Evolutionary conservation across 495 filamentous ascomycete species (phyloP).

Genomic region (Podospora pseudopauciseta): DNA sequence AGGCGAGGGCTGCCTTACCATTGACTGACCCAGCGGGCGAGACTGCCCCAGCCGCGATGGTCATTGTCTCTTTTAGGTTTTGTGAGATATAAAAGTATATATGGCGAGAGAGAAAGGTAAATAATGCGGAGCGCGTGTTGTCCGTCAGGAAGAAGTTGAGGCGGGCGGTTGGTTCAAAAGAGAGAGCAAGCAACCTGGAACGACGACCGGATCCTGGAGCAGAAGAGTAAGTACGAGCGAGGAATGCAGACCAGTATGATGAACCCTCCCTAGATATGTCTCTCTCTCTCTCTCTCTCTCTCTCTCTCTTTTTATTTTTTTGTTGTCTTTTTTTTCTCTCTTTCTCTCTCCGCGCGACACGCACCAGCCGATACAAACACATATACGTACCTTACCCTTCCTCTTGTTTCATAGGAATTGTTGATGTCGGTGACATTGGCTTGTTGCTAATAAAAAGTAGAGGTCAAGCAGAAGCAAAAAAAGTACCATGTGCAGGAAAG

Average conservation of each 20-base stretch:
- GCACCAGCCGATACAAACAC: too few relatives aligned
- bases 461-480: not conserved
- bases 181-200: not conserved
- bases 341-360: too few relatives aligned
- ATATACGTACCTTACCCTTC: not conserved
- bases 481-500: not conserved
- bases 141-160: not conserved
- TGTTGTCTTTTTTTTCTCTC: too few relatives aligned
- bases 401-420: not conserved
- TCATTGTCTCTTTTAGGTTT: constrained; percentile 3
- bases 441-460: too few relatives aligned
- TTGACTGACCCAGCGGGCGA: not conserved
- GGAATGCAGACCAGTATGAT: not conserved
- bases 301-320: too few relatives aligned
- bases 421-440: constrained; percentile 6
- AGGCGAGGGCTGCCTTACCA: not conserved
- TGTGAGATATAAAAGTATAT: not conserved
- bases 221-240: not conserved
- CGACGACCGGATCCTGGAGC: not conserved
- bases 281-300: not conserved
- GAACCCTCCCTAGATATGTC: not conserved
- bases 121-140: not conserved
- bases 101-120: not conserved
- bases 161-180: not conserved
- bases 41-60: not conserved